These are phyloP conservation scores for Hydnum rufescens DNA, from an alignment of 768 basidiomycete genomes.

Conservation along the genomic window DNA sequence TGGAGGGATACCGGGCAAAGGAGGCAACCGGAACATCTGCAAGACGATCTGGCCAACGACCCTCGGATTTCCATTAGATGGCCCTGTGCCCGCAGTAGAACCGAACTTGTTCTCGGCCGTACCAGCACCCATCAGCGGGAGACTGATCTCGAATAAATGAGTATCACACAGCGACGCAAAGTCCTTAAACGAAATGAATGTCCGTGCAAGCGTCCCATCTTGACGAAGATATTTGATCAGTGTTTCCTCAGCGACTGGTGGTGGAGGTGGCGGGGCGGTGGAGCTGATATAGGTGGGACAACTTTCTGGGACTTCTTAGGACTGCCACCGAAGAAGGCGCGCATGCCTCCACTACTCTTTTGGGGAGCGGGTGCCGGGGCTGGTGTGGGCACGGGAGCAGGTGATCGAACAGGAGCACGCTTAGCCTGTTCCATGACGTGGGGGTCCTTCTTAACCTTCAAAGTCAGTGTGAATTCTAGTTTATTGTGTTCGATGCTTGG, in stretches of 20 bases:
- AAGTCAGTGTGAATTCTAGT: slow-evolving; percentile 78
- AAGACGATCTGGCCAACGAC: slow-evolving; percentile 77
- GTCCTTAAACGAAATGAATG: slow-evolving; percentile 78
- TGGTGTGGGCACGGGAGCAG: slow-evolving; percentile 18
- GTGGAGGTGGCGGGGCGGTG: slow-evolving; percentile 15
- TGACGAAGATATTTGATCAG: slow-evolving; percentile 58
- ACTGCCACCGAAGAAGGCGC: slow-evolving; percentile 46
- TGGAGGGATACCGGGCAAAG: slow-evolving; percentile 60
- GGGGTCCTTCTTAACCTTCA: slow-evolving; percentile 72
- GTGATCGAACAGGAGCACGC: slow-evolving; percentile 29
- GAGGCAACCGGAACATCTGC: slow-evolving; percentile 78
- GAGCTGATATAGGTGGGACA: slow-evolving; percentile 2
- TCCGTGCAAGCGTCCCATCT: slow-evolving; percentile 74
- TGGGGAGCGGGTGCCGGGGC: slow-evolving; percentile 30
- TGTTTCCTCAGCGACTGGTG: slow-evolving; percentile 40
- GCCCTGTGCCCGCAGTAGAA: slow-evolving; percentile 26
- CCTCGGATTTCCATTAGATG: slow-evolving; percentile 25
- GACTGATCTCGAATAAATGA: slow-evolving; percentile 62
- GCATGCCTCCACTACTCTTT: slow-evolving; percentile 34
- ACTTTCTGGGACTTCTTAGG: slow-evolving; percentile 44
- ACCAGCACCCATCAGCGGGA: slow-evolving; percentile 62
- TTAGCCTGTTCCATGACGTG: slow-evolving; percentile 69
- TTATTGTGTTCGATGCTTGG: slow-evolving; percentile 79
- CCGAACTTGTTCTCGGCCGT: slow-evolving; percentile 11
- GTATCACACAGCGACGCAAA: slow-evolving; percentile 69